Evolutionary conservation across 225 moss, liverwort and hornwort species (phyloP).

Genomic region (Straminergon stramineum): DNA sequence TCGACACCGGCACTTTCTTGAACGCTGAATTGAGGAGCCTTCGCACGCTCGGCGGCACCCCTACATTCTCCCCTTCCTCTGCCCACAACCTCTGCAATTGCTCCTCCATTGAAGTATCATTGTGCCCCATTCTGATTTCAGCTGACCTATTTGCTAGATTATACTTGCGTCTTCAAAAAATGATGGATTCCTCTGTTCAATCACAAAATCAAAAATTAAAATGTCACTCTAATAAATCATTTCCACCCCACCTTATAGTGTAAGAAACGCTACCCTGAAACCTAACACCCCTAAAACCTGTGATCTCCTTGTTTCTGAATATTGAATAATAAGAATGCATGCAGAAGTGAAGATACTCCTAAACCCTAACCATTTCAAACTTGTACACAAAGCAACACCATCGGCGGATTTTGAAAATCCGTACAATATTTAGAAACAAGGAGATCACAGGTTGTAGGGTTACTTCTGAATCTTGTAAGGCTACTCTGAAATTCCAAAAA

Average conservation of each 20-base stretch:
- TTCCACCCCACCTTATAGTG: neutral
- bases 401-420: neutral
- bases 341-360: neutral
- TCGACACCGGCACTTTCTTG: conserved; percentile 29
- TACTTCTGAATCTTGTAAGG: neutral
- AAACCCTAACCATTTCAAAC: neutral
- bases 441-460: neutral
- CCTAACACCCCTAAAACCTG: neutral
- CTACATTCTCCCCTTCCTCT: conserved; percentile 30
- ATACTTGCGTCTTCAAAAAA: neutral
- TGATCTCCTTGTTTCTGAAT: neutral
- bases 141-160: neutral
- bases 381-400: neutral
- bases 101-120: conserved; percentile 28
- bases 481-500: neutral
- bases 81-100: conserved; percentile 36
- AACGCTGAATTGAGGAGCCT: conserved; percentile 39
- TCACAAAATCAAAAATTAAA: neutral
- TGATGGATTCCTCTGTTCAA: neutral
- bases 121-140: conserved; percentile 22
- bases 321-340: neutral
- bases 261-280: neutral
- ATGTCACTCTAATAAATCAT: neutral
- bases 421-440: neutral
- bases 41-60: conserved; percentile 35